Base-by-base conservation (phyloP, 257 asterid genomes). In the Fraxinus anomala region DNA sequence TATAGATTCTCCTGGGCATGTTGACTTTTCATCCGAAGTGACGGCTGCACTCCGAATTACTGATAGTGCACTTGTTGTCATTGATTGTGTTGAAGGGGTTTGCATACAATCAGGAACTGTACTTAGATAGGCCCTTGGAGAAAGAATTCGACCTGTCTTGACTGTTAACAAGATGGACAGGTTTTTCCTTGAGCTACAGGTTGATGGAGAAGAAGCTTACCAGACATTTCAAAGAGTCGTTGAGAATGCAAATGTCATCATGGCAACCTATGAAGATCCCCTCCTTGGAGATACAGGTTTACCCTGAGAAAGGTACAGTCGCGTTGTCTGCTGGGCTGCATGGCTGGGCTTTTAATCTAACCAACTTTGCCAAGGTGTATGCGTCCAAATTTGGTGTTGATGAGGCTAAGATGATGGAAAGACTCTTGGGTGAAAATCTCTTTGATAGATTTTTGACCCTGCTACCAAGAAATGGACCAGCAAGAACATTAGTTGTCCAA, bases 21-120 rank as follows among this genome's bases (percentile, higher is more conserved):
- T 86, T 16, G 89, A 86, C 79, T 86, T 86, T 74, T 83, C 89
- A 16, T 86, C 87, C 49, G 89, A 86, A 78, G 89, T 86, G 71
- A 86, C 87, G 2, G 87, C 89, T 80, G 89, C 89, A 7, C 89
- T 86, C 31, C 87, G 89, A 80, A 86, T 86, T 65, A 83, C 89
- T 78, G 89, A 86, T 70, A 87, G 89, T 75, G 89, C 89, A 0
- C 79, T 86, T 36, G 89, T 86, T 4, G 89, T 86, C 61, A 85
- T 86, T 31, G 44, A 39, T 39, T 7, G 44, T 39, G 44, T 39
- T 39, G 44, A 39, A 39, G 44, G 42, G 12, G 44, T 85, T n/a
- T 85, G 89, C 26, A 87, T 85, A 67, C 89, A 86, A 75, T 83
- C 87, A 16, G 87, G 83, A 82, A 83, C 89, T 73, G 89, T 86